phyloP scores from a whole-genome alignment of 495 filamentous ascomycete species.

The Penicillium tannophilum region DNA sequence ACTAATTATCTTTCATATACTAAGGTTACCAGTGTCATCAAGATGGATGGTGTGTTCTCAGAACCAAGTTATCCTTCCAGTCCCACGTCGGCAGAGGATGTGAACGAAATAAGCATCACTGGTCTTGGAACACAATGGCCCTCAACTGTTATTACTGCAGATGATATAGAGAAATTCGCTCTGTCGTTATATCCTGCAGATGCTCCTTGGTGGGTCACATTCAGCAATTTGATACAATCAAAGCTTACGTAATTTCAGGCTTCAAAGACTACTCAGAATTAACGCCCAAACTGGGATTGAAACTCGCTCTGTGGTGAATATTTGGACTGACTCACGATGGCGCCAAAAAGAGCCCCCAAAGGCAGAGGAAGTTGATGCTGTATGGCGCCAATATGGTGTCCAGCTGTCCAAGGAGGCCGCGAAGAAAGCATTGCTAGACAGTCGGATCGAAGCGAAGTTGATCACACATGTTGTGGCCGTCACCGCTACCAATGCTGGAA shows the following conservation, averaged over 20 bases:
- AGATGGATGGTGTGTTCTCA: conserved; percentile 3
- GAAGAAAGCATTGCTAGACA: conserved; percentile 58
- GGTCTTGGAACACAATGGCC: conserved; percentile 2
- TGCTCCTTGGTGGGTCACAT: conserved; percentile 1
- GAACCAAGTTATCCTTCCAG: not conserved
- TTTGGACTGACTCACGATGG: conserved; percentile 49
- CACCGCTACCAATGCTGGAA: conserved; percentile 66
- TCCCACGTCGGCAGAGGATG: not conserved
- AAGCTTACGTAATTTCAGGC: conserved; percentile 15
- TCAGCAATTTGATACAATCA: not conserved
- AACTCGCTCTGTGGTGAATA: conserved; percentile 59
- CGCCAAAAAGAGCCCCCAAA: conserved; percentile 49
- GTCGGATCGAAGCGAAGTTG: conserved; percentile 44
- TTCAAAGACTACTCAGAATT: conserved; percentile 59
- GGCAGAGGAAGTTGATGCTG: conserved; percentile 54
- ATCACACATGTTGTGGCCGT: conserved; percentile 69
- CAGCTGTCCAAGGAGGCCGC: conserved; percentile 58
- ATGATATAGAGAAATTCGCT: not conserved
- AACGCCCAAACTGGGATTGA: conserved; percentile 68
- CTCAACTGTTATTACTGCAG: not conserved
- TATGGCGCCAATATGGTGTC: conserved; percentile 61
- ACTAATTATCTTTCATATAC: no score
- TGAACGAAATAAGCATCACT: not conserved
- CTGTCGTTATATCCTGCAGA: not conserved
- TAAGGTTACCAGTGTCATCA: not conserved